Percentiles rank a stretch among this genome's conserved stretches.
phyloP scores from a whole-genome alignment of 441 rosid species.

The Jatropha podagrica region DNA sequence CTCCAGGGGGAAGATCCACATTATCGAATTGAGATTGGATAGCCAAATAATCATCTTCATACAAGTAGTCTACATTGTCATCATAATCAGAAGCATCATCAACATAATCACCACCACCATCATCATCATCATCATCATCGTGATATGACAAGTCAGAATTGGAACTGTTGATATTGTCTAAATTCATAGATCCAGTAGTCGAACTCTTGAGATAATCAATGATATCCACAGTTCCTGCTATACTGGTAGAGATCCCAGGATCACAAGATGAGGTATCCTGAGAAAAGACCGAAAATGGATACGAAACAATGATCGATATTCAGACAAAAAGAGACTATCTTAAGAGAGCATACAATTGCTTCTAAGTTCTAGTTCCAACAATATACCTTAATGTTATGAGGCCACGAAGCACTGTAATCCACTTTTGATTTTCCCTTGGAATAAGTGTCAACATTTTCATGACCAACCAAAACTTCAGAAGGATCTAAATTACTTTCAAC shows the following conservation, averaged over 20 bases:
- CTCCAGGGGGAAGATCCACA: slow-evolving; percentile 60
- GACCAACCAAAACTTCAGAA: slow-evolving; percentile 21
- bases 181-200: slow-evolving; percentile 27
- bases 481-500: slow-evolving; percentile 25
- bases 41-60: slow-evolving; percentile 38
- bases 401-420: slow-evolving; percentile 21
- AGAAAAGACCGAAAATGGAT: slow-evolving; percentile 11
- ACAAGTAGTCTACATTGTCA: slow-evolving; percentile 15
- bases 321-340: neutral
- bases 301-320: slow-evolving; percentile 1
- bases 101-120: slow-evolving; percentile 23
- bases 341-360: neutral
- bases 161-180: slow-evolving; percentile 29
- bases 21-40: slow-evolving; percentile 51
- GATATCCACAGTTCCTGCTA: slow-evolving; percentile 28
- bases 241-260: slow-evolving; percentile 25
- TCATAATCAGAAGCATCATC: slow-evolving; percentile 36
- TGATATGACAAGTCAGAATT: slow-evolving; percentile 38
- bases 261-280: slow-evolving; percentile 40
- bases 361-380: slow-evolving; percentile 14
- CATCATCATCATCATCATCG: slow-evolving; percentile 27
- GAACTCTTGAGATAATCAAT: slow-evolving; percentile 34
- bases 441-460: slow-evolving; percentile 18
- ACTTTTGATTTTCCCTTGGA: slow-evolving; percentile 45
- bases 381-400: slow-evolving; percentile 27